Percentiles rank a stretch among this genome's conserved stretches.
Conservation (phyloP, 1,139 yeast species). For the Candida sp. region DNA sequence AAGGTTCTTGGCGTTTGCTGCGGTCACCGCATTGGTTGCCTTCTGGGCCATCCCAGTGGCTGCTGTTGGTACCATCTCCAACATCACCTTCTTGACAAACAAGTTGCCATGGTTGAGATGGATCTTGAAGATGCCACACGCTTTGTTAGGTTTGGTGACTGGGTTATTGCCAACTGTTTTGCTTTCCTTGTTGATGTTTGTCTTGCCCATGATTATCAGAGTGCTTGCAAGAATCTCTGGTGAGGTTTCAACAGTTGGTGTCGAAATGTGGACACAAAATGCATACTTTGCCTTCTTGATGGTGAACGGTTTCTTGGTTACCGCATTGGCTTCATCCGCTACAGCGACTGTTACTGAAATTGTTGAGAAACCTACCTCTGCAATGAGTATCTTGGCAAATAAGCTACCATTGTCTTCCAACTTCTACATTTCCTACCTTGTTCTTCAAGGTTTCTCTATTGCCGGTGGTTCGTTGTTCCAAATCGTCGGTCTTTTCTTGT, state of each 20-base stretch:
- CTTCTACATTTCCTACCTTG: constrained; percentile 73
- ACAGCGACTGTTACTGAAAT: constrained; percentile 74
- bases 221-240: constrained; percentile 73
- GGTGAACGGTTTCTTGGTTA: constrained; percentile 70
- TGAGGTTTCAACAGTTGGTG: constrained; percentile 61
- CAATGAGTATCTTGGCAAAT: constrained; percentile 70
- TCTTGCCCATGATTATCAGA: constrained; percentile 82
- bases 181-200: constrained; percentile 68
- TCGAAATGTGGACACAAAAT: constrained; percentile 76
- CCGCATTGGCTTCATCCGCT: constrained; percentile 75
- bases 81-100: constrained; percentile 63
- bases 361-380: constrained; percentile 63
- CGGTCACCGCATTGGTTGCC: constrained; percentile 60
- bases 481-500: constrained; percentile 71
- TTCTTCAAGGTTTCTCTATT: constrained; percentile 83
- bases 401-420: constrained; percentile 91
- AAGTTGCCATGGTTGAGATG: constrained; percentile 68
- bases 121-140: constrained; percentile 63
- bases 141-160: constrained; percentile 69
- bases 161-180: constrained; percentile 75
- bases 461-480: constrained; percentile 85
- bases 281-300: constrained; percentile 76
- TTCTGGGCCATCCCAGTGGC: constrained; percentile 92
- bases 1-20: constrained; percentile 58
- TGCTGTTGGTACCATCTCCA: constrained; percentile 80